Evolutionary conservation across 495 filamentous ascomycete genomes (phyloP), one percentile per base, ranked within the genome.

Genomic region (Mytilinidion resinicola): DNA sequence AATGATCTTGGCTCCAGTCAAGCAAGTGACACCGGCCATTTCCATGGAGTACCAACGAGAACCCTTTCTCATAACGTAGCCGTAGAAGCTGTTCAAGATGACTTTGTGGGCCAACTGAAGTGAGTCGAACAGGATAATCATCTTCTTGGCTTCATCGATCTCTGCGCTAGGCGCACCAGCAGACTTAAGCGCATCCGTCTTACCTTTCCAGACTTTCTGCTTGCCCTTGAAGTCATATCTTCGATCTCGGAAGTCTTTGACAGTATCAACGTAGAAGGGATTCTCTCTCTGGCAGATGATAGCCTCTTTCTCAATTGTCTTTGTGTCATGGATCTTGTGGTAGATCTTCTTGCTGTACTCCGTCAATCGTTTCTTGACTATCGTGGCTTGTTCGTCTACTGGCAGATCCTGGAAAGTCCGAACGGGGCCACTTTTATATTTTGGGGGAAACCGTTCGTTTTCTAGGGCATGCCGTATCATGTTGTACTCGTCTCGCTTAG

Each of bases 41-140:
- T 97, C 93, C 89, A 99, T 88, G 38, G 95, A 97, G 69, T 97
- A 99, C 93, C 93, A 99, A 50, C 93, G 81, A 41, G 92, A 96
- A 5, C 93, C 93, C 71, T 99, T 99, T 73, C 93, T 80, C 93
- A 99, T 99, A 61, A 97, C 93, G 69, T 99, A 99, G 53, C 93
- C 93, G 65, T 99, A 99, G 77, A 99, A 99, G 67, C 88, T 93
- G 78, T 99, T 99, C 52, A 99, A 72, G 77, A 99, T 99, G 75
- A 96, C 92, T 68, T 99, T 99, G 74, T 98, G 93, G 0, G 93
- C 93, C 68, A 99, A 77, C 70, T 99, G 93, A 51, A 99, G 73
- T 0, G 93, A 99, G 69, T 99, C 93, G 68, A 90, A 99, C 3
- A 99, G 77, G 44, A 97, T 75, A 53, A 96, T 91, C 93, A 99